Evolutionary conservation across 148 eudicot genomes (phyloP).

Genomic region (Fagopyrum homotropicum): DNA sequence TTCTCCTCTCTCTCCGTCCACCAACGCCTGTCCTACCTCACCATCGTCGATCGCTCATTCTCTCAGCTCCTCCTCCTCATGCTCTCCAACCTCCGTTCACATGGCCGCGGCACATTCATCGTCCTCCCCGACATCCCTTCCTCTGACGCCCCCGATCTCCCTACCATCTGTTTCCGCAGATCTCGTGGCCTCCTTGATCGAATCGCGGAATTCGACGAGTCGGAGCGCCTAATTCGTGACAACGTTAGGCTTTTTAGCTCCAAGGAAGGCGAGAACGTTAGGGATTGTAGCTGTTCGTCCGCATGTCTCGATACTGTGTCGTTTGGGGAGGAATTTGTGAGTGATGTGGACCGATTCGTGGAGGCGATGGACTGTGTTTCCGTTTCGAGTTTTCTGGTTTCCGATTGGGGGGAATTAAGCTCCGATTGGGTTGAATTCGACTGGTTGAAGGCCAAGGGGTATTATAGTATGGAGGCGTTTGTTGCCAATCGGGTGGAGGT

Average conservation of each 20-base stretch:
- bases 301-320: slow-evolving; percentile 49
- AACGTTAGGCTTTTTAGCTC: slow-evolving; percentile 53
- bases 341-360: slow-evolving; percentile 43
- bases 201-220: slow-evolving; percentile 26
- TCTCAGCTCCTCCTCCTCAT: slow-evolving; percentile 55
- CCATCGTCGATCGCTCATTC: slow-evolving; percentile 49
- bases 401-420: slow-evolving; percentile 50
- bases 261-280: slow-evolving; percentile 32
- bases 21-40: slow-evolving; percentile 69
- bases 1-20: slow-evolving; percentile 58
- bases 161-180: slow-evolving; percentile 54
- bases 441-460: slow-evolving; percentile 88
- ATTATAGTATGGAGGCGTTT: slow-evolving; percentile 73
- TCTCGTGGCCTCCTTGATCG: slow-evolving; percentile 53
- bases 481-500: slow-evolving; percentile 76
- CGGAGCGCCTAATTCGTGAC: slow-evolving; percentile 28
- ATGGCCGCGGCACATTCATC: slow-evolving; percentile 53
- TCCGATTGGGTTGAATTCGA: slow-evolving; percentile 70
- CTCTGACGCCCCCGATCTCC: slow-evolving; percentile 23
- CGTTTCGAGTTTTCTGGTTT: slow-evolving; percentile 53
- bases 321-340: slow-evolving; percentile 48
- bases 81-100: slow-evolving; percentile 33
- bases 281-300: slow-evolving; percentile 10
- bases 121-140: slow-evolving; percentile 60
- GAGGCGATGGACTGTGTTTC: slow-evolving; percentile 57